Base-by-base conservation (phyloP, 2,329 filamentous ascomycete species). In the Neofusicoccum ribis region DNA sequence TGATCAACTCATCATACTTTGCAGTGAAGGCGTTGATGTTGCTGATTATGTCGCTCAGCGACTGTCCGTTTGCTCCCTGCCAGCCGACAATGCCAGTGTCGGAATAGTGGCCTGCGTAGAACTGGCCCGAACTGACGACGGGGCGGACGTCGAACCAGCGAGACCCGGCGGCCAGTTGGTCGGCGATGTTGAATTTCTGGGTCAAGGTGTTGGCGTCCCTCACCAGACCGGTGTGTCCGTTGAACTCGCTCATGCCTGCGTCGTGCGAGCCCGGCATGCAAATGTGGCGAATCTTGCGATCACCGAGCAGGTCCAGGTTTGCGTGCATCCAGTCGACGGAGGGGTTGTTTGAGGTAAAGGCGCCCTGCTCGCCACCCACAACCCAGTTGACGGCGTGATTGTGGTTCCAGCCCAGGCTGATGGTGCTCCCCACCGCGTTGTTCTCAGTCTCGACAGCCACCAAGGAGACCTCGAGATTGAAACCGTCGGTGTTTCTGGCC, bases 201-300 rank as follows among this genome's bases (percentile, higher is more conserved):
- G 80, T 81, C 65, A 81, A 77, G 0, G 78, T 82, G 64, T 83
- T 83, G 11, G 71, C 67, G n/a, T 72, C 70, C 17, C 72, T 72
- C 3, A 78, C 80, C 11, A 79, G 72, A 41, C 76, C 72, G 4
- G 81, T 80, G 14, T 75, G 73, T 1, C 71, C 69, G 14, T 72
- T 78, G 66, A 81, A 81, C 1, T 67, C 73, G 27, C 75, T 78
- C 81, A 85, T 84, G n/a, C 81, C 82, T 0, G 81, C 75, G 65
- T 84, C 81, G 66, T 85, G 82, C 3, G 80, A 78, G 8, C 82
- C 82, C 0, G 82, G 82, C 75, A 85, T 79, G 56, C 79, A 76
- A 17, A 84, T 74, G 36, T 83, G 77, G 60, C 79, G 78, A 0
- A 84, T 70, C 1, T 76, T 77, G 11, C 82, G 77, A 51, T 76